These are phyloP conservation scores for Nannochloropsis oceanica DNA, from an alignment of 108 stramenopile genomes.

Conservation along the genomic window DNA sequence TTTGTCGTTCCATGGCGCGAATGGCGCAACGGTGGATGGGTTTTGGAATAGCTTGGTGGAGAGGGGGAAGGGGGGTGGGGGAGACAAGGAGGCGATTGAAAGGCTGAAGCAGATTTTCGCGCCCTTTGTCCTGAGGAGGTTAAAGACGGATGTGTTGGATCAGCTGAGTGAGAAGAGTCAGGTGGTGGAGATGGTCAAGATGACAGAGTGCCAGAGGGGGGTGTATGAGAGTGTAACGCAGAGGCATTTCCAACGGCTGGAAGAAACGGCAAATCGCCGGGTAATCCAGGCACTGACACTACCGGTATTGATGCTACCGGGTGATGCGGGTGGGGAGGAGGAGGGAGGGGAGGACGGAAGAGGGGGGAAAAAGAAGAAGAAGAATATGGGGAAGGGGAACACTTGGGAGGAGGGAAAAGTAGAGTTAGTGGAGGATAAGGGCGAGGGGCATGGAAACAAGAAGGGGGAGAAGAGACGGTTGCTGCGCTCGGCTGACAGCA, in stretches of 20 bases:
- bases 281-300: not conserved
- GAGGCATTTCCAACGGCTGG: not conserved
- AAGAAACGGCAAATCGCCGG: not conserved
- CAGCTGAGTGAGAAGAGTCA: slow-evolving; percentile 30
- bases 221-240: slow-evolving; percentile 6
- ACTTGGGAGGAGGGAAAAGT: not conserved
- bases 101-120: slow-evolving; percentile 24
- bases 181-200: not conserved
- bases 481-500: not conserved
- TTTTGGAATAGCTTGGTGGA: slow-evolving; percentile 20
- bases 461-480: not conserved
- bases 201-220: not conserved
- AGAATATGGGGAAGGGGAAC: not conserved
- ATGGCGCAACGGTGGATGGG: not conserved
- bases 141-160: slow-evolving; percentile 40
- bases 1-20: not conserved
- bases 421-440: not conserved
- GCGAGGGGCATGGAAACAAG: not conserved
- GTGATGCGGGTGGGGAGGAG: not conserved
- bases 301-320: not conserved
- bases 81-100: not conserved
- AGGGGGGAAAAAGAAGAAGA: slow-evolving; percentile 11
- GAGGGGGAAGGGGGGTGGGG: not conserved
- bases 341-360: not conserved
- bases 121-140: slow-evolving; percentile 40